These are phyloP conservation scores for Monosporascus sp. DNA, from an alignment of 2,329 filamentous ascomycete species.

Conservation along the genomic window DNA sequence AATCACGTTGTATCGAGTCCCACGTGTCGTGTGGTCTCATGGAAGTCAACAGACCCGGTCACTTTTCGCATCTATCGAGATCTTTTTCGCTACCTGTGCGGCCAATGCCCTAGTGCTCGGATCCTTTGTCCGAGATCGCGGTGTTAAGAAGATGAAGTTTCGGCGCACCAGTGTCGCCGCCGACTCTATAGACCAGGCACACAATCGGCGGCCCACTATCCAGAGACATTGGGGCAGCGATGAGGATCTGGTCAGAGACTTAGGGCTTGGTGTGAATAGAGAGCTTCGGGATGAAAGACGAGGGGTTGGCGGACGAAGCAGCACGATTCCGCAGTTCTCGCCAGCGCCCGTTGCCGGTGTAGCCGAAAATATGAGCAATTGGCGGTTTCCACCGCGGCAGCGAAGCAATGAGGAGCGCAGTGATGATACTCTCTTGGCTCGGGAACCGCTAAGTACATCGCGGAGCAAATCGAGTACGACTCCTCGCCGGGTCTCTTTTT, in stretches of 20 bases:
- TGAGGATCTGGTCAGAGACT: constrained; percentile 76
- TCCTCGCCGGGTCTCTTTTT: constrained; percentile 67
- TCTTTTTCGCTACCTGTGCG: constrained; percentile 80
- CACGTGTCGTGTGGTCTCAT: constrained; percentile 63
- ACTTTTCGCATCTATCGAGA: constrained; percentile 82
- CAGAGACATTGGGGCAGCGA: constrained; percentile 80
- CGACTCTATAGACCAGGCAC: constrained; percentile 55
- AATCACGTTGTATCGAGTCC: constrained; percentile 78
- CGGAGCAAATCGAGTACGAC: constrained; percentile 38
- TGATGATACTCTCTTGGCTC: constrained; percentile 39
- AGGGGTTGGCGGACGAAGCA: constrained; percentile 9
- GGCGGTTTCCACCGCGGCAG: constrained; percentile 42
- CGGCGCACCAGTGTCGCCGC: constrained; percentile 57
- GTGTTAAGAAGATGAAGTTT: constrained; percentile 84
- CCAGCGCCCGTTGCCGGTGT: constrained; percentile 31
- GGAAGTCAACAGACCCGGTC: constrained; percentile 85
- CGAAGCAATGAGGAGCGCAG: constrained; percentile 35
- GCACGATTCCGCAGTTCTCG: constrained; percentile 26
- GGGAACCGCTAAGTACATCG: constrained; percentile 31
- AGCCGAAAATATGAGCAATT: constrained; percentile 36
- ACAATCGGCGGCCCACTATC: constrained; percentile 43
- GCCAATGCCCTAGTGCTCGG: constrained; percentile 88
- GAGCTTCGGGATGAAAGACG: constrained; percentile 38
- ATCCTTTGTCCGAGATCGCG: constrained; percentile 86
- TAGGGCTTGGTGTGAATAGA: constrained; percentile 65